phyloP scores from a whole-genome alignment of 2,329 filamentous ascomycete species.

The Epichloe baconii region DNA sequence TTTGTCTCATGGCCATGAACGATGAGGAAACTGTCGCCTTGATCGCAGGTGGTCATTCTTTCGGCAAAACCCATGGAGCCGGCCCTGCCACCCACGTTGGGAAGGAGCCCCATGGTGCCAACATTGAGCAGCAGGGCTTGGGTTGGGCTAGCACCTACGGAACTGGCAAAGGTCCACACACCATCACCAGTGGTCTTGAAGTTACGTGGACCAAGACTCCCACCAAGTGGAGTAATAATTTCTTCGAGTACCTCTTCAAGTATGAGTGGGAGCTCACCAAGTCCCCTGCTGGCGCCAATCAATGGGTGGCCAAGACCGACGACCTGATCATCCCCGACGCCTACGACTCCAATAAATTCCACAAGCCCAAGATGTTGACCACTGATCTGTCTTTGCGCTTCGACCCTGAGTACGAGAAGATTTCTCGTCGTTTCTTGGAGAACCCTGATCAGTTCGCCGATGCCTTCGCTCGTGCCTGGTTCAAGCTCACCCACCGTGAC shows the following conservation, averaged over 20 bases:
- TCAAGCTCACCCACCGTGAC: constrained; percentile 73
- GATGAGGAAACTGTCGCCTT: constrained; percentile 71
- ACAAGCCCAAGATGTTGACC: constrained; percentile 63
- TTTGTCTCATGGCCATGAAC: constrained; percentile 71
- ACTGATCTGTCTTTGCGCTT: constrained; percentile 60
- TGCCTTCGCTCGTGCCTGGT: constrained; percentile 63
- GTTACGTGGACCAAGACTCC: constrained; percentile 70
- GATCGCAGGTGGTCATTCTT: constrained; percentile 65
- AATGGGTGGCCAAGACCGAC: constrained; percentile 61
- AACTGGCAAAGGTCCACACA: constrained; percentile 55
- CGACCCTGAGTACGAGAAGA: constrained; percentile 64
- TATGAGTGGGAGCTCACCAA: constrained; percentile 67
- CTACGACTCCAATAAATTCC: constrained; percentile 58
- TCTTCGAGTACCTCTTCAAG: constrained; percentile 64
- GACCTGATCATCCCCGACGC: constrained; percentile 58
- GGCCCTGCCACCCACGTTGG: constrained; percentile 50
- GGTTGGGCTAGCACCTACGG: constrained; percentile 57
- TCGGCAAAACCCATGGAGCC: constrained; percentile 73
- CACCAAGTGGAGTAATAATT: constrained; percentile 63
- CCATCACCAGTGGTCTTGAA: constrained; percentile 66
- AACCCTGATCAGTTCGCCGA: constrained; percentile 57
- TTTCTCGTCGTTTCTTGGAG: constrained; percentile 55
- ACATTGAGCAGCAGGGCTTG: constrained; percentile 53
- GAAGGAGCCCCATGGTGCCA: constrained; percentile 51
- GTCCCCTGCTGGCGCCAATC: constrained; percentile 62